Evolutionary conservation across 768 basidiomycete genomes (phyloP).

Genomic region (Boletellus ananas): DNA sequence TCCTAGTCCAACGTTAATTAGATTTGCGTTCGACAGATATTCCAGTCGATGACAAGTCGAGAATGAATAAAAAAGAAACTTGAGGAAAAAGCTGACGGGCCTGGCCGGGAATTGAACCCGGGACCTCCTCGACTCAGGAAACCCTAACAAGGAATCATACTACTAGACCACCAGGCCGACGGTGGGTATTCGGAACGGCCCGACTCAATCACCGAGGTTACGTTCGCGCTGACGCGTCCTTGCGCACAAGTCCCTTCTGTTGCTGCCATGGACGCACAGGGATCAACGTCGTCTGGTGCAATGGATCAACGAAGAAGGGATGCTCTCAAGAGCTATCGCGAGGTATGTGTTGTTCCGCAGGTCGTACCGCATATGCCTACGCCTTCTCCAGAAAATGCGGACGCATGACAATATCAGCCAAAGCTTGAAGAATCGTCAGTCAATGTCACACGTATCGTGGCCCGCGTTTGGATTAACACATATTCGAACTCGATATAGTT

Average conservation of each 20-base stretch:
- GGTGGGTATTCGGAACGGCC: fast-evolving
- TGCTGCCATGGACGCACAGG: constrained; percentile 27
- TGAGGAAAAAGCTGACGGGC: constrained; percentile 34
- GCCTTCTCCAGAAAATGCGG: constrained; percentile 79
- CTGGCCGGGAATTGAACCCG: constrained; percentile 59
- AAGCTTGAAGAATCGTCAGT: constrained; percentile 85
- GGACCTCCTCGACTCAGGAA: constrained; percentile 49
- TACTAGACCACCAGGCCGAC: constrained; percentile 50
- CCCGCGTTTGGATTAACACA: not conserved
- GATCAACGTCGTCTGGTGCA: constrained; percentile 50
- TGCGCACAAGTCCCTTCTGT: constrained; percentile 6
- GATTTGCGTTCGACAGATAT: not conserved
- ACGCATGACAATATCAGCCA: constrained; percentile 85
- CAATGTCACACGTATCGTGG: not conserved
- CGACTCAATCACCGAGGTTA: not conserved
- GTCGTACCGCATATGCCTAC: not conserved
- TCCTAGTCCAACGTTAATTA: constrained; percentile 11
- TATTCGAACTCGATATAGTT: constrained; percentile 45
- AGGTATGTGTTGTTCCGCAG: constrained; percentile 40
- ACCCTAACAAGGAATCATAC: constrained; percentile 54
- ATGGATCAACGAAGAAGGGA: constrained; percentile 72
- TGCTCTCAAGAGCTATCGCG: constrained; percentile 74
- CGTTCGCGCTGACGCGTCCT: constrained; percentile 26
- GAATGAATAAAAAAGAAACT: too few relatives aligned
- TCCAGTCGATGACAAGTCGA: not conserved